phyloP scores from a whole-genome alignment of 2,329 filamentous ascomycete species.

The Alternaria ethzedia region DNA sequence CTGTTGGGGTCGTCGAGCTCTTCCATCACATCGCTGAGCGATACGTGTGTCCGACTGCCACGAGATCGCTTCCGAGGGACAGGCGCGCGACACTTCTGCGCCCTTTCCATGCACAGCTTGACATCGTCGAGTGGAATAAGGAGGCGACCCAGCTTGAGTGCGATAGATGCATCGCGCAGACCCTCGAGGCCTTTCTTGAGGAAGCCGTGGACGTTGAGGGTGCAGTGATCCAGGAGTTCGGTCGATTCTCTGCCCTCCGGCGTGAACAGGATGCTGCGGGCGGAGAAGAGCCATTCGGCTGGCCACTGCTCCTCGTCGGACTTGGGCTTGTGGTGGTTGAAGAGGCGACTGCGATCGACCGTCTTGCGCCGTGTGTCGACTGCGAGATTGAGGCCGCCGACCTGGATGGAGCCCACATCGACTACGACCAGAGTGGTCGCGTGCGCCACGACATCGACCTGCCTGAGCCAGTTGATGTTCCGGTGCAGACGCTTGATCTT shows the following conservation, averaged over 20 bases:
- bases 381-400: conserved; percentile 82
- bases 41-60: conserved; percentile 60
- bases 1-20: conserved; percentile 74
- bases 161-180: conserved; percentile 85
- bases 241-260: conserved; percentile 82
- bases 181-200: conserved; percentile 86
- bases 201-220: conserved; percentile 89
- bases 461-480: conserved; percentile 84
- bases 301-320: conserved; percentile 68
- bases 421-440: conserved; percentile 78
- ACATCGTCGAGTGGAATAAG: conserved; percentile 92
- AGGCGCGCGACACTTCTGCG: conserved; percentile 53
- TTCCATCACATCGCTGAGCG: conserved; percentile 74
- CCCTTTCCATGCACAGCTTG: conserved; percentile 65
- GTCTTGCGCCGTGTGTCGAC: conserved; percentile 92
- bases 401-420: conserved; percentile 82
- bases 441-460: conserved; percentile 86
- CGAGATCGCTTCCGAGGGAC: conserved; percentile 21
- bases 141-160: conserved; percentile 87
- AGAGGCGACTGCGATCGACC: conserved; percentile 87
- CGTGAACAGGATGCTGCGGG: conserved; percentile 87
- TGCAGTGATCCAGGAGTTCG: conserved; percentile 86
- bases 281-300: conserved; percentile 90
- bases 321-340: conserved; percentile 66
- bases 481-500: conserved; percentile 84